These are phyloP conservation scores for Amanita rubescens DNA, from an alignment of 768 basidiomycete genomes.

Conservation along the genomic window DNA sequence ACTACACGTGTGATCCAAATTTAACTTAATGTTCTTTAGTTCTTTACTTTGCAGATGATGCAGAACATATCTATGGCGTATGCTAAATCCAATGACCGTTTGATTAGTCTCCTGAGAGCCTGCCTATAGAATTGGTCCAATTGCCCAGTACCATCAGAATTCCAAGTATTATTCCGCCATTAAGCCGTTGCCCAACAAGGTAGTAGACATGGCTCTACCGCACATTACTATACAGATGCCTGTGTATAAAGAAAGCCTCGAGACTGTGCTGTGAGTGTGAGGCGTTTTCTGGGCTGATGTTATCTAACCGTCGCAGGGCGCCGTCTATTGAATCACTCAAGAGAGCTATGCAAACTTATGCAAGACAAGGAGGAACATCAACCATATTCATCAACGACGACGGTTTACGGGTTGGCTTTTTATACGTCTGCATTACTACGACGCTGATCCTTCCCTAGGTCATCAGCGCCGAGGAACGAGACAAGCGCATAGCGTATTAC, in stretches of 20 bases:
- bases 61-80: conserved; percentile 62
- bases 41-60: conserved; percentile 69
- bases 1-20: conserved; percentile 16
- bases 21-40: conserved; percentile 32
- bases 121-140: conserved; percentile 56
- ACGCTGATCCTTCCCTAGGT: conserved; percentile 29
- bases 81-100: conserved; percentile 12
- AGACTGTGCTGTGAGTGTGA: conserved; percentile 51
- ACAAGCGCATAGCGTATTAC: conserved; percentile 62
- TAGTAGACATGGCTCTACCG: conserved; percentile 50
- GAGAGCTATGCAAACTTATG: conserved; percentile 82
- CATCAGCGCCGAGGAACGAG: conserved; percentile 48
- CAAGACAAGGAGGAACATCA: conserved; percentile 75
- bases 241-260: conserved; percentile 77
- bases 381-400: conserved; percentile 78
- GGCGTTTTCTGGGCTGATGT: background rate
- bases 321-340: conserved; percentile 72
- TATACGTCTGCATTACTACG: background rate
- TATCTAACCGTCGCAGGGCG: conserved; percentile 14
- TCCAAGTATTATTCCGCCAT: conserved; percentile 74
- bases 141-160: conserved; percentile 72
- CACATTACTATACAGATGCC: conserved; percentile 81
- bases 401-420: conserved; percentile 39
- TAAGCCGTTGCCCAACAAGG: conserved; percentile 41
- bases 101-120: conserved; percentile 11